Evolutionary conservation across 1,139 yeast genomes (phyloP).

Genomic region (Kluyveromyces sp.): DNA sequence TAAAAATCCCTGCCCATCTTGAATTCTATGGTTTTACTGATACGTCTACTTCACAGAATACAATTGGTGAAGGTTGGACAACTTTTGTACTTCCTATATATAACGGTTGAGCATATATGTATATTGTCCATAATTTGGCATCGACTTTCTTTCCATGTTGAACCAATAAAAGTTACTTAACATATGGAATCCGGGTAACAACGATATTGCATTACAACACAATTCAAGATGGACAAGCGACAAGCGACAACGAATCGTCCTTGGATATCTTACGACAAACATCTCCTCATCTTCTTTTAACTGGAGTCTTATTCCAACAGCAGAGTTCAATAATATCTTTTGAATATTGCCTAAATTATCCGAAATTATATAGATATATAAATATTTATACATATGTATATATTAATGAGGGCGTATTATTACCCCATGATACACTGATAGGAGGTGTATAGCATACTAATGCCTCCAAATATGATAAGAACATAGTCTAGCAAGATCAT

Average conservation of each 20-base stretch:
- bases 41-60: not conserved
- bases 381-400: too few relatives aligned
- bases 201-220: not conserved
- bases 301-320: not conserved
- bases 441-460: constrained; percentile 60
- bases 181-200: not conserved
- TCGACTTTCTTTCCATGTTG: not conserved
- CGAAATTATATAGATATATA: too few relatives aligned
- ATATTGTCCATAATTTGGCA: too few relatives aligned
- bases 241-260: too few relatives aligned
- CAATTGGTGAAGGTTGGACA: not conserved
- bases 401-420: not conserved
- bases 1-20: constrained; percentile 14
- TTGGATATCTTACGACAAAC: too few relatives aligned
- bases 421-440: constrained; percentile 41
- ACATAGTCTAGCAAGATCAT: constrained; percentile 36
- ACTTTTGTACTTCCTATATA: not conserved
- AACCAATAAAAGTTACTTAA: not conserved
- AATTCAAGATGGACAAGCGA: too few relatives aligned
- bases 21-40: not conserved
- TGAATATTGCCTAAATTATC: not conserved
- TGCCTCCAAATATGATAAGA: constrained; percentile 47
- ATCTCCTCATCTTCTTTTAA: too few relatives aligned
- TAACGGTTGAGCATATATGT: too few relatives aligned
- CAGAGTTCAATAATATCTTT: not conserved